Conservation (phyloP, 805 yeast genomes). For the Pichia membranifaciens region DNA sequence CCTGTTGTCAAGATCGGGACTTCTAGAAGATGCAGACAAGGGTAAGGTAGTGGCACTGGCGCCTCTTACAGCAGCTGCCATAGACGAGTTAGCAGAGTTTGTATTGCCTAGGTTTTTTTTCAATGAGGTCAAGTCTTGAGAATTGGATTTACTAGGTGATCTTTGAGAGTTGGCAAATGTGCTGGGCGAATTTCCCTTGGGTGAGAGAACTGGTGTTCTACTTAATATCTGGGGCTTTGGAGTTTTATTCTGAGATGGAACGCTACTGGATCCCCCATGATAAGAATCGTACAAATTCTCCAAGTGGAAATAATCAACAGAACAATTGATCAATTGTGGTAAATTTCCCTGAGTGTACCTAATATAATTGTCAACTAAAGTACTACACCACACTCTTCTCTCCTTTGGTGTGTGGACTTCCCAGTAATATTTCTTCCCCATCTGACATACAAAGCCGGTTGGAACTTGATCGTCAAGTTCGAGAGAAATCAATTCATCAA, state of each 20-base stretch:
- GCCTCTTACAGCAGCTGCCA: neutral
- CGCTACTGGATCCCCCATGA: neutral
- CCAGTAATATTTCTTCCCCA: constrained; percentile 86
- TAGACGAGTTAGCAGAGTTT: neutral
- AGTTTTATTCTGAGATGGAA: neutral
- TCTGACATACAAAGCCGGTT: constrained; percentile 51
- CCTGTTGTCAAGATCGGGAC: constrained; percentile 6
- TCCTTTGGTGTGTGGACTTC: constrained; percentile 54
- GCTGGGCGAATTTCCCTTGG: neutral
- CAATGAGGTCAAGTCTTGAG: constrained; percentile 1
- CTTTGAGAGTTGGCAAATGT: constrained; percentile 8
- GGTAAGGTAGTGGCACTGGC: constrained; percentile 8
- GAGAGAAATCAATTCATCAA: constrained; percentile 59
- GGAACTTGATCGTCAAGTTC: constrained; percentile 48
- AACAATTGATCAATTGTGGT: constrained; percentile 49
- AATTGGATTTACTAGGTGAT: constrained; percentile 6
- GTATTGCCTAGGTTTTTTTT: constrained; percentile 1
- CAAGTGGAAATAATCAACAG: constrained; percentile 32
- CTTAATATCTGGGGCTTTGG: neutral
- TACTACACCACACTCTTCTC: constrained; percentile 50
- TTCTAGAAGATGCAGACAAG: constrained; percentile 4
- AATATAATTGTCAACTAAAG: constrained; percentile 46
- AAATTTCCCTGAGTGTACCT: constrained; percentile 48
- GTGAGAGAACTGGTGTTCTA: neutral
- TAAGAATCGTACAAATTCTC: constrained; percentile 15